Evolutionary conservation across 2,329 filamentous ascomycete species (phyloP), one percentile per base, ranked within the genome.

Genomic region (Xylariaceae sp.): DNA sequence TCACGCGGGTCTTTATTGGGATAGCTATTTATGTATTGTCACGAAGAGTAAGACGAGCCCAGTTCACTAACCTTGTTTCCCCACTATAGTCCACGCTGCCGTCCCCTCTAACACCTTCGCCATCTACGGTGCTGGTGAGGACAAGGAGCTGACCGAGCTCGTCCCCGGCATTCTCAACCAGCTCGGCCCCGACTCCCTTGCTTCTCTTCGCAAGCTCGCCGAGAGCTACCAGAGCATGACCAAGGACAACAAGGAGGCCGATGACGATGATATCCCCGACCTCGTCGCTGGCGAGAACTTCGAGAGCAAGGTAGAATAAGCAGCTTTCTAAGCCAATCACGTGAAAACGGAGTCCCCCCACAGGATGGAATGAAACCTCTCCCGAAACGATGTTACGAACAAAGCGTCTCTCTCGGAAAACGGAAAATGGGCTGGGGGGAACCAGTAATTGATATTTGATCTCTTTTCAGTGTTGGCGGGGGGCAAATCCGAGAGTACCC

Each of bases 201-300:
- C 94, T 54, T 96, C 90, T 58, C 89, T 99, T 68, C 89, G 94
- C 75, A 97, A 97, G 82, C 84, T 99, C 58, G 94, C 94, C 65
- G 94, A 99, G 83, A 95, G 88, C 83, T 99, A 99, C 83, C 94
- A 99, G 85, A 94, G 84, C 79, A 85, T 97, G 84, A 92, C 96
- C 79, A 96, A 96, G 86, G 86, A 85, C 69, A 88, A 89, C 73
- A 89, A 87, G 68, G 86, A 83, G 58, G 88, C 85, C 66, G 83
- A 85, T 49, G 89, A 94, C 56, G 90, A 95, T 63, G 94, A 97
- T 72, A 99, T 99, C 72, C 94, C 94, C 64, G 91, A 97, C 64
- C 81, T 99, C 61, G 92, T 99, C 56, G 90, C 90, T 69, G 94
- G 94, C 67, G 90, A 96, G 82, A 96, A 89, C 83, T 99, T 99